Conservation (phyloP, 768 basidiomycete species). For the Pluteus cervinus region DNA sequence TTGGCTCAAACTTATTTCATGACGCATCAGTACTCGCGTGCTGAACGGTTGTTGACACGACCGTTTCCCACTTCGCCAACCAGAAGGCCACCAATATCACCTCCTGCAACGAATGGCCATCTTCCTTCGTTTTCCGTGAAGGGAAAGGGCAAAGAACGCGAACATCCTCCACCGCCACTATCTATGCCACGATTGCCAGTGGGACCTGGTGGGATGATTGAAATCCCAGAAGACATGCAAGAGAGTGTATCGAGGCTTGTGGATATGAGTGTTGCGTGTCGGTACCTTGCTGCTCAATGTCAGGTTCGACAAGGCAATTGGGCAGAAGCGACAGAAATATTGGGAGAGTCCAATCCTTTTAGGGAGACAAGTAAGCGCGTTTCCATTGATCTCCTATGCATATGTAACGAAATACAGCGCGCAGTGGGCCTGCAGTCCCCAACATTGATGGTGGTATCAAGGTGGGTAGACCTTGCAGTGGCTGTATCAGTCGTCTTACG, state of each 20-base stretch:
- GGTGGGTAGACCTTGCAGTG: conserved; percentile 33
- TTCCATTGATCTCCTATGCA: neutral
- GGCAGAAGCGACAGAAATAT: conserved; percentile 85
- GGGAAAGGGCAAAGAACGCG: conserved; percentile 60
- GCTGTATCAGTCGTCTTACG: neutral
- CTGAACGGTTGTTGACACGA: conserved; percentile 85
- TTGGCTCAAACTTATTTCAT: conserved; percentile 97
- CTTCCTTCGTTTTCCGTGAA: conserved; percentile 30
- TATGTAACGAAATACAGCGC: conserved; percentile 26
- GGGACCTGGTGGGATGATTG: conserved; percentile 66
- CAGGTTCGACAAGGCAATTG: conserved; percentile 89
- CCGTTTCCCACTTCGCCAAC: conserved; percentile 62
- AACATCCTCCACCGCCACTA: conserved; percentile 24
- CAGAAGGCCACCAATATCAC: conserved; percentile 25
- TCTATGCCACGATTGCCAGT: conserved; percentile 56
- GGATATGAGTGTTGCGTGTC: conserved; percentile 92
- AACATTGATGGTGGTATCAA: conserved; percentile 94
- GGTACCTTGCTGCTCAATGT: conserved; percentile 95
- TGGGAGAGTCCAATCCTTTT: conserved; percentile 92
- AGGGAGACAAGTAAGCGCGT: conserved; percentile 49
- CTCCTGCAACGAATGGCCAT: conserved; percentile 37
- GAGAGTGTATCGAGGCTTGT: conserved; percentile 72
- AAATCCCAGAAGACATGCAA: conserved; percentile 58
- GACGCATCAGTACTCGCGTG: conserved; percentile 91
- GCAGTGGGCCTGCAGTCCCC: conserved; percentile 65